Evolutionary conservation across 257 asterid genomes (phyloP), one percentile per base, ranked within the genome.

Genomic region (Jaltomata sinuosa): DNA sequence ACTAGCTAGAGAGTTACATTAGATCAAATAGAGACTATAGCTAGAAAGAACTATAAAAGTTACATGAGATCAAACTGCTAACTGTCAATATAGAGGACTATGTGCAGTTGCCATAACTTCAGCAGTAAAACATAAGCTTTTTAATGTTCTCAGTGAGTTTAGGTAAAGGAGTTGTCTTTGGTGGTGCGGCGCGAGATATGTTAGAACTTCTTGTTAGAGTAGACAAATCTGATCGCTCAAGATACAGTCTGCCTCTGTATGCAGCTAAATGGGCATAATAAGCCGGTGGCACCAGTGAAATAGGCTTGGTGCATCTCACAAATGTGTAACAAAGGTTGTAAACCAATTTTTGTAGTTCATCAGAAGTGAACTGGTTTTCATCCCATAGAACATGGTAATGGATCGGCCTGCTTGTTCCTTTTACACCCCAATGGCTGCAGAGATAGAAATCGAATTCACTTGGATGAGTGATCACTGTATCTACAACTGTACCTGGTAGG

Each of bases 231-330:
- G 91, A 83, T 5, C 95, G 92, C 2, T 95, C 97, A 9, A 94
- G 94, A 87, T 95, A 97, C 50, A 97, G 64, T 61, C 99, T 82
- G 38, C 99, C 99, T 87, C 99, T 88, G 45, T 95, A 97, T 0
- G 99, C 99, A 18, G 97, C 99, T 42, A 97, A 93, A 55, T 97
- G 99, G 0, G 99, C 99, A 29, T 97, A 97, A 32, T 97, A 95
- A 61, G 91, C 98, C 1, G 99, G 98, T 0, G 99, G 99, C 49
- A 97, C 99, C 89, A 97, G 61, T 18, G 99, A 97, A 29, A 97
- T 88, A 25, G 99, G 99, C 91, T 94, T 94, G 3, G 99, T 97
- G 87, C 99, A 97, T 91, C 98, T 90, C 79, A 93, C 95, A 83
- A 91, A 97, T 21, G 99, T 97, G 92, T 93, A 97, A 89, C 99